These are phyloP conservation scores for Suhomyces kilbournensis DNA, from an alignment of 805 yeast species.

Conservation along the genomic window DNA sequence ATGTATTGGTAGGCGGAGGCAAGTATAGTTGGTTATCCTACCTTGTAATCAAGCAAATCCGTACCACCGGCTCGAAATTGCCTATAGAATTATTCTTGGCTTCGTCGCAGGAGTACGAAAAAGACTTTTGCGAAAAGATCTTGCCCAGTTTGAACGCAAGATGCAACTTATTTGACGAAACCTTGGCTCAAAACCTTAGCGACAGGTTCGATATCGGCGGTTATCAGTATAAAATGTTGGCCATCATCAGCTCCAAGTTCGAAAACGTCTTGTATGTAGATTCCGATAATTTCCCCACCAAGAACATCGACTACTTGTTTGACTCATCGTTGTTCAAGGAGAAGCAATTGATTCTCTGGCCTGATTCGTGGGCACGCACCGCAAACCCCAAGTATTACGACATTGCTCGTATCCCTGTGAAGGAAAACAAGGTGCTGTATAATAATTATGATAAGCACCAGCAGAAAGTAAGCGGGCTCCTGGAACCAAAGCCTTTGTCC, in stretches of 20 bases:
- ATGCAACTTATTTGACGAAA: constrained; percentile 44
- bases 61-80: constrained; percentile 42
- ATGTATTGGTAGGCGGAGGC: constrained; percentile 54
- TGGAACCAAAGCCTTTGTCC: constrained; percentile 15
- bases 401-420: constrained; percentile 43
- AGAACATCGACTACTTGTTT: constrained; percentile 45
- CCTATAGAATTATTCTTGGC: constrained; percentile 55
- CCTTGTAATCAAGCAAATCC: constrained; percentile 45
- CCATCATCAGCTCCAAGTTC: constrained; percentile 61
- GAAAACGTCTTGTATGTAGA: constrained; percentile 48
- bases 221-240: constrained; percentile 51
- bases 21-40: constrained; percentile 49
- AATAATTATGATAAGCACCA: constrained; percentile 32
- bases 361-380: constrained; percentile 69
- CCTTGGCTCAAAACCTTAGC: constrained; percentile 13
- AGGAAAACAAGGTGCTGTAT: constrained; percentile 33
- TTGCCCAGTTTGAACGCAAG: constrained; percentile 44
- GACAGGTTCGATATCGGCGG: constrained; percentile 35
- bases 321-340: constrained; percentile 44
- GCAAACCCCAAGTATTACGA: constrained; percentile 59
- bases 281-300: constrained; percentile 48
- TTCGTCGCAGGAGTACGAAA: constrained; percentile 42
- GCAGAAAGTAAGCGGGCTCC: constrained; percentile 32
- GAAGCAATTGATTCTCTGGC: constrained; percentile 56
- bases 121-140: constrained; percentile 41